These are phyloP conservation scores for Psidium guajava DNA, from an alignment of 345 rosid species.

Conservation along the genomic window DNA sequence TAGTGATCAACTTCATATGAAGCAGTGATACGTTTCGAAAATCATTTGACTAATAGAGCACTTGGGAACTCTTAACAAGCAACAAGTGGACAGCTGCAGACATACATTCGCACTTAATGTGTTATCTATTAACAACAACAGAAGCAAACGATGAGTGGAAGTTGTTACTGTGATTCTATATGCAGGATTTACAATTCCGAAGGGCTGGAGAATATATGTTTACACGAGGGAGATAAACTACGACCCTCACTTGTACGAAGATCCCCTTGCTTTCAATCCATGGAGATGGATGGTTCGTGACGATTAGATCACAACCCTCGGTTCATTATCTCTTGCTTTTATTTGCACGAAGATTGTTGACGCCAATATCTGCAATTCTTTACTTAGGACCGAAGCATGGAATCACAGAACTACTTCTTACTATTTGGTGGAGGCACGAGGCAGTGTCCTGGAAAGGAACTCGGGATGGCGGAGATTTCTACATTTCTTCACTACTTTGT, in stretches of 20 bases:
- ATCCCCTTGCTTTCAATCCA: constrained; percentile 62
- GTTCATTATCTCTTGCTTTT: neutral
- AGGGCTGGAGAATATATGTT: constrained; percentile 53
- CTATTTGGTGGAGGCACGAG: constrained; percentile 87
- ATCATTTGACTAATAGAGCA: neutral
- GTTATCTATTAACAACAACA: neutral
- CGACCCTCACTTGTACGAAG: constrained; percentile 49
- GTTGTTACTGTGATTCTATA: neutral
- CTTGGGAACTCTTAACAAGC: neutral
- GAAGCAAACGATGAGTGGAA: neutral
- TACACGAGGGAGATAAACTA: constrained; percentile 71
- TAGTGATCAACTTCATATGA: neutral
- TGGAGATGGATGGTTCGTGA: constrained; percentile 71
- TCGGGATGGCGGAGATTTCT: constrained; percentile 78
- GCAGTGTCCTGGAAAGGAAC: constrained; percentile 85
- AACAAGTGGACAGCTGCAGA: neutral
- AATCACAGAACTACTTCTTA: constrained; percentile 46
- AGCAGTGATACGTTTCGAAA: neutral
- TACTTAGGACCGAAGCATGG: constrained; percentile 54
- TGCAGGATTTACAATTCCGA: constrained; percentile 33
- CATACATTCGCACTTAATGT: neutral
- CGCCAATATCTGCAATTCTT: neutral
- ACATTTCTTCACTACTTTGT: constrained; percentile 83
- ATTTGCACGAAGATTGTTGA: neutral
- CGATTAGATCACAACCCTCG: neutral